Evolutionary conservation across 116 monocot genomes (phyloP), one percentile per base, ranked within the genome.

Genomic region (Trichopus zeylanicus): DNA sequence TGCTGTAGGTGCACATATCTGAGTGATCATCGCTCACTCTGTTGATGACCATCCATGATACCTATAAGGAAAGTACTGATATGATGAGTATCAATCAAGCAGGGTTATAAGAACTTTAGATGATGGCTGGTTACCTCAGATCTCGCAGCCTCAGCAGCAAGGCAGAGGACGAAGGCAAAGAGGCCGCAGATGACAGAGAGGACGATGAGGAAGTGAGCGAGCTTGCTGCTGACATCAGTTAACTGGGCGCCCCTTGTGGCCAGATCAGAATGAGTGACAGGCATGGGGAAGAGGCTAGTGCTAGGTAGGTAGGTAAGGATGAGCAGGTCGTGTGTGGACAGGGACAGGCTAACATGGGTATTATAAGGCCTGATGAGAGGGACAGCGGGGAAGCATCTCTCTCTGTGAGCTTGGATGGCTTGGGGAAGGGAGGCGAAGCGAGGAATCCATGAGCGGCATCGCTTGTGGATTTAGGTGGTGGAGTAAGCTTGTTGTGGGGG

Each of bases 121-220:
- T 15, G 13, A 16, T 22, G 3, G n/a, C 27, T 16, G 8, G 7
- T 61, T 76, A 89, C 91, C 87, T 97, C 87, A 20, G 91, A 87
- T 39, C 82, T 67, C 16, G 87, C 59, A 37, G 79, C 87, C 68
- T 97, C 91, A 10, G 84, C 90, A 10, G 84, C 71, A 20, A 97
- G 83, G 75, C 77, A 91, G 6, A 97, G 69, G 26, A 97, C 60
- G 69, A 97, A 91, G 38, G 74, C 63, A 22, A 53, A 2, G 65
- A 97, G 72, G 56, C 90, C 47, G 19, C 62, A 30, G 49, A 77
- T 54, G 25, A 71, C 46, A 35, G 67, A 71, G 67, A 71, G 39
- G 19, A 71, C 71, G 56, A 72, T 67, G 56, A 77, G 38, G 30
- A 22, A 49, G 0, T 49, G 23, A 3, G 23, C 23, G 22, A 49